Base-by-base conservation (phyloP, 2,329 filamentous ascomycete species). In the Penicillium concentricum region DNA sequence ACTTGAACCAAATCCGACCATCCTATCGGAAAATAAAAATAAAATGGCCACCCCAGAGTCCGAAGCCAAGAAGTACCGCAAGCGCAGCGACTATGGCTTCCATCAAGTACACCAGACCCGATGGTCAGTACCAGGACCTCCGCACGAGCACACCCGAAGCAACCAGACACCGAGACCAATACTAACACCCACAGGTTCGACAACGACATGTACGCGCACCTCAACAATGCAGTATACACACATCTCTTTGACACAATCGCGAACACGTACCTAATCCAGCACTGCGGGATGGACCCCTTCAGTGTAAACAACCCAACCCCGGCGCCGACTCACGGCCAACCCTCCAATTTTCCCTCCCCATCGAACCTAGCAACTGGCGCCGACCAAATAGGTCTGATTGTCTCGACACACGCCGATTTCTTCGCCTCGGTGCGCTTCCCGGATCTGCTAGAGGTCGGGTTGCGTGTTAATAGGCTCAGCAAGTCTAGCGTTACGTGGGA, bases 171-270 rank as follows among this genome's bases (percentile, higher is more conserved):
- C 13, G 26, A 51, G 5, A 37, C 41, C 47, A 42, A 51, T 32
- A 45, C 10, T 20, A 16, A 42, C 5, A 18, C 18, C 18, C 48
- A 24, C 59, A 92, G 91, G 91, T 87, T 85, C 72, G 92, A 96
- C 75, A 96, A 96, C 71, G 92, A 96, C 78, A 94, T 95, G 90
- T 96, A 94, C 74, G 83, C 90, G 59, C 93, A 97, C 72, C 86
- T 96, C 81, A 96, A 96, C 78, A 96, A 96, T 71, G 89, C 87
- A 39, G 82, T 94, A 52, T 96, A 96, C 75, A 90, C 90, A 67
- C 88, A 89, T 60, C 82, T 95, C 55, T 94, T 96, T 73, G 93
- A 97, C 78, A 92, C 90, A 1, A 85, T 96, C 57, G 86, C 96
- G 71, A 97, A 97, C 74, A 83, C 88, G 47, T 97, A 94, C 73